Evolutionary conservation across 208 protist genomes (phyloP), one percentile per base, ranked within the genome.

Genomic region (Leishmania amazonensis): DNA sequence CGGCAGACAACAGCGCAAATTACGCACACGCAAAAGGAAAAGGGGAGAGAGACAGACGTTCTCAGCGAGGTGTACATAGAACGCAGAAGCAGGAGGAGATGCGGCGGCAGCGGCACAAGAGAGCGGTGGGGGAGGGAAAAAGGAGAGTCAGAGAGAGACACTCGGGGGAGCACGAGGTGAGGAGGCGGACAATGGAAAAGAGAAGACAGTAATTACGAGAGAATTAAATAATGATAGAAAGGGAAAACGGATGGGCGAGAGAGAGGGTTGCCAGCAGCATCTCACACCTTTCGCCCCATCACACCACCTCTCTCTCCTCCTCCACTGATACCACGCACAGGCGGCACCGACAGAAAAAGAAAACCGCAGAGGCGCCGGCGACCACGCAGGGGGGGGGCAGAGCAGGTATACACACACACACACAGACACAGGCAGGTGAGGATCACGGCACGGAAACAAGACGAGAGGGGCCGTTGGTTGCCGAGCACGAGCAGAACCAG

Each of bases 121-220:
- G 45, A 40, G 60, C 28, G 42, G 17, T 42, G 42, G 2, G 42
- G 17, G 19, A 47, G 13, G 67, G 40, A 28, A 8, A 42, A n/a
- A 74, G 28, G 42, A 4, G 7, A n/a, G 21, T 42, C 13, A 13
- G 38, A n/a, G 35, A 71, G 7, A 9, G 6, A 13, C 58, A 64
- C 28, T 31, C 6, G 7, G 6, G 19, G 47, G 68, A 51, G 42
- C 35, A 38, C 7, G 51, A 62, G 31, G 62, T 4, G n/a, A 49
- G 45, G n/a, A 53, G 19, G 21, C 19, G 5, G 15, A 13, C 57
- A n/a, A 68, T 24, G 45, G 47, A 40, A 51, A 81, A 74, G 72
- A 84, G 13, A 80, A n/a, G 28, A 31, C 31, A 57, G 45, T n/a
- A 45, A 83, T 58, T 70, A 72, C 19, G 65, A 40, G 38, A 9